Evolutionary conservation across 352 stramenopile species (phyloP).

Genomic region (Phytophthora ohioensis): DNA sequence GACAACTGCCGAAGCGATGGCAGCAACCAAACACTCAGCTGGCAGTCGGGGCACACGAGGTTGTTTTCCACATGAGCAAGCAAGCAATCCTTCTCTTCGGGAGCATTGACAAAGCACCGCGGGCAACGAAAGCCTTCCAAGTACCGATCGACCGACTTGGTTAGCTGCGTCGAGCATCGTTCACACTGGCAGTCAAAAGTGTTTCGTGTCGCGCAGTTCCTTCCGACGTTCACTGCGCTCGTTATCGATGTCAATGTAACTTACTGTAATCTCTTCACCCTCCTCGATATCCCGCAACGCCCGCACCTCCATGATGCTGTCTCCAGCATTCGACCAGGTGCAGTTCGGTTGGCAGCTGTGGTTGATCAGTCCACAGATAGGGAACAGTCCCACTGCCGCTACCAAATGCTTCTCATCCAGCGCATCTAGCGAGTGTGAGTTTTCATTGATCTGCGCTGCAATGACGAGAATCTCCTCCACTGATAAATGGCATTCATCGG

Average conservation of each 20-base stretch:
- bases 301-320: constrained; percentile 45
- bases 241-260: constrained; percentile 63
- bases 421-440: constrained; percentile 56
- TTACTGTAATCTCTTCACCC: constrained; percentile 55
- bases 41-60: constrained; percentile 35
- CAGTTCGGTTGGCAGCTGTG: constrained; percentile 61
- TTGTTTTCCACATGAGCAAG: constrained; percentile 38
- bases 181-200: constrained; percentile 64
- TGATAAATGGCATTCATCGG: constrained; percentile 45
- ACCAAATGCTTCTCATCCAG: constrained; percentile 48
- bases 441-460: constrained; percentile 64
- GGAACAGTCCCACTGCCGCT: constrained; percentile 53
- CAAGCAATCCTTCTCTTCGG: constrained; percentile 23
- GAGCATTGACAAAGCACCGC: constrained; percentile 29
- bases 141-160: constrained; percentile 48
- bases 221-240: constrained; percentile 42
- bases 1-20: constrained; percentile 17
- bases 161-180: constrained; percentile 41
- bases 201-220: constrained; percentile 53
- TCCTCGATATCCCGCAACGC: constrained; percentile 48
- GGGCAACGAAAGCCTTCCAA: constrained; percentile 50
- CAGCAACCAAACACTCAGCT: constrained; percentile 26
- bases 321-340: constrained; percentile 56
- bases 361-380: constrained; percentile 55
- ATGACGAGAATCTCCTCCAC: constrained; percentile 56